These are phyloP conservation scores for Hypomyces rosellus DNA, from an alignment of 2,329 filamentous ascomycete genomes.

Conservation along the genomic window DNA sequence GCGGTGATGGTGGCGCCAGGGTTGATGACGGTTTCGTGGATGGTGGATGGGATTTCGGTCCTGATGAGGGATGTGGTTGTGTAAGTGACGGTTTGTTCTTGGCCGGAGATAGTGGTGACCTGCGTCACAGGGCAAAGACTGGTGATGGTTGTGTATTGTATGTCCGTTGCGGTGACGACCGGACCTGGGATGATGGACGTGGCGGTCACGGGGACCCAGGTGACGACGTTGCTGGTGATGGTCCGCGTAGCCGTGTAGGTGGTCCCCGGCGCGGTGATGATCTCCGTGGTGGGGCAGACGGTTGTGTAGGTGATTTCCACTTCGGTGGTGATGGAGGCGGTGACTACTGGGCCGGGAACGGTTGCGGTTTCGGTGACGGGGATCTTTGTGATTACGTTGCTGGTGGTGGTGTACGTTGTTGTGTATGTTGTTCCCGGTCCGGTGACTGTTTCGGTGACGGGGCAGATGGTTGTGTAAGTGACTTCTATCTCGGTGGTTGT, in stretches of 20 bases:
- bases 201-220: constrained; percentile 24
- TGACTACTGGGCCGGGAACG: constrained; percentile 21
- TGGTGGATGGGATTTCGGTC: constrained; percentile 22
- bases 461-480: constrained; percentile 34
- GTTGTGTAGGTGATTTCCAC: constrained; percentile 31
- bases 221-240: constrained; percentile 21
- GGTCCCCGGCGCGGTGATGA: constrained; percentile 22
- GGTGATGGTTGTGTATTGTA: constrained; percentile 37
- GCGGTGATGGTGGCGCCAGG: constrained; percentile 28
- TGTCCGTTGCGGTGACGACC: constrained; percentile 23
- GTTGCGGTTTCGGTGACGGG: constrained; percentile 26
- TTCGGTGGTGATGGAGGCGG: constrained; percentile 14
- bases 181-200: constrained; percentile 24
- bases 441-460: constrained; percentile 30
- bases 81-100: constrained; percentile 16
- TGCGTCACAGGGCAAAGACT: constrained; percentile 35
- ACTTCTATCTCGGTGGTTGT: constrained; percentile 21
- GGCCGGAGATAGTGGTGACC: constrained; percentile 24
- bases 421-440: constrained; percentile 26
- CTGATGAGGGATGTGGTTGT: constrained; percentile 19
- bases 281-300: constrained; percentile 33
- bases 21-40: constrained; percentile 24
- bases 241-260: constrained; percentile 18
- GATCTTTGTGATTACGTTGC: constrained; percentile 23
- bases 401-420: constrained; percentile 20